Evolutionary conservation across 2,329 filamentous ascomycete species (phyloP), one percentile per base, ranked within the genome.

Genomic region (Metarhizium guizhouense): DNA sequence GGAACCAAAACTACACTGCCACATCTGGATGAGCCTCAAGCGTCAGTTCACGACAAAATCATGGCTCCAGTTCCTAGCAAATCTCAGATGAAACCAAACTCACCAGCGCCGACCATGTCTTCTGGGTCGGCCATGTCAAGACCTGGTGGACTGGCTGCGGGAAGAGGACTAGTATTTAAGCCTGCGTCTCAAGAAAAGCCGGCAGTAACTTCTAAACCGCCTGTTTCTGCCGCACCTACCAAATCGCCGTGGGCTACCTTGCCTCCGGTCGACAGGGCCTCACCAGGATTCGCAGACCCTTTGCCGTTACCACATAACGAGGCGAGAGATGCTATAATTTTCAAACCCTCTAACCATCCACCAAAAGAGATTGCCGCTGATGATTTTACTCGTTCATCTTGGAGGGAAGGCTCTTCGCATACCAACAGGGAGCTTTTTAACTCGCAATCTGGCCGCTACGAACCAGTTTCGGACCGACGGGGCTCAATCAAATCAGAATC

Each of bases 191-290:
- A 81, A 10, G 87, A 90, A 54, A 90, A 88, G 67, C 85, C 86
- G 36, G 86, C 85, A 0, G 72, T 90, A 4, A 85, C 90, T 47
- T 80, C 87, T 8, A 92, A 91, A 65, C 85, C 86, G 16, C 82
- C 85, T 1, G 77, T 78, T 2, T 78, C 81, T 4, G 81, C 86
- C 8, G 79, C 84, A 1, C 87, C 90, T 0, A 81, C 85, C 30
- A 96, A 95, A 67, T 96, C 92, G 4, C 93, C 93, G 4, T 97
- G 93, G 93, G 93, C 93, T 29, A 68, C 86, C 38, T 73, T 97
- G 32, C 93, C 93, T 14, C 90, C 90, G 1, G 82, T 96, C 6
- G 90, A 95, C 11, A 93, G 86, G 67, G 81, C 87, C 0, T 84
- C 90, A 1, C 91, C 88, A 0, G 73, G 85, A 16, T 71, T 80